Conservation (phyloP, 495 filamentous ascomycete species). For the Bathelium albidoporum region DNA sequence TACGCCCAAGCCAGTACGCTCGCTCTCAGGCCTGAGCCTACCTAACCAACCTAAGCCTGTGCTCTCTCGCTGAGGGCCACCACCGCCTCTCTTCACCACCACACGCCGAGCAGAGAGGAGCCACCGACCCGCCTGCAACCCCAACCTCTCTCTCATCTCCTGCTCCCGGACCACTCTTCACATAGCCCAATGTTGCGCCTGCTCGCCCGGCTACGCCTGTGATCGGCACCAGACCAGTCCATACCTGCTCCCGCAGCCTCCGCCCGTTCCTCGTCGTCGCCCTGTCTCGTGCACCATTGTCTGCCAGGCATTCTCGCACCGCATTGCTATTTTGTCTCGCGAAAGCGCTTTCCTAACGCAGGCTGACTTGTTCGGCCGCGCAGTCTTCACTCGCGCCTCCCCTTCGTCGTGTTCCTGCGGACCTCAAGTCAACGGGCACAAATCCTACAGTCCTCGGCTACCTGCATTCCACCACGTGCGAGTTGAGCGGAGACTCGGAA, state of each 20-base stretch:
- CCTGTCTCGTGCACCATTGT: not conserved
- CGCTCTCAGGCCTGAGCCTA: not conserved
- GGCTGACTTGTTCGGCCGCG: not conserved
- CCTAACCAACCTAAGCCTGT: no score
- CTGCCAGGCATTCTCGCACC: no score
- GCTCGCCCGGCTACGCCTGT: not conserved
- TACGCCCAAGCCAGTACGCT: not conserved
- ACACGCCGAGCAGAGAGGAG: not conserved
- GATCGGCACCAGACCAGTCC: no score
- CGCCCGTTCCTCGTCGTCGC: not conserved
- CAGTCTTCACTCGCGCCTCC: not conserved
- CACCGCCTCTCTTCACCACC: not conserved
- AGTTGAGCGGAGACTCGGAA: no score
- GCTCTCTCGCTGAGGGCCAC: not conserved
- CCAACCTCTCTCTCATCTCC: not conserved
- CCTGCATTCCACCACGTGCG: not conserved
- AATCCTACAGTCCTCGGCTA: no score
- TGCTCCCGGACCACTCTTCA: not conserved
- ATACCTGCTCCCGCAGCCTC: no score
- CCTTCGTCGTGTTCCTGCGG: not conserved
- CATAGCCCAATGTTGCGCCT: not conserved
- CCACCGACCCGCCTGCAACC: not conserved
- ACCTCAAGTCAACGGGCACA: not conserved
- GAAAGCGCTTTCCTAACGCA: not conserved
- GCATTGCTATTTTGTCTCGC: not conserved